Evolutionary conservation across 352 stramenopile genomes (phyloP), one percentile per base, ranked within the genome.

Genomic region (Elongisporangium undulatum): DNA sequence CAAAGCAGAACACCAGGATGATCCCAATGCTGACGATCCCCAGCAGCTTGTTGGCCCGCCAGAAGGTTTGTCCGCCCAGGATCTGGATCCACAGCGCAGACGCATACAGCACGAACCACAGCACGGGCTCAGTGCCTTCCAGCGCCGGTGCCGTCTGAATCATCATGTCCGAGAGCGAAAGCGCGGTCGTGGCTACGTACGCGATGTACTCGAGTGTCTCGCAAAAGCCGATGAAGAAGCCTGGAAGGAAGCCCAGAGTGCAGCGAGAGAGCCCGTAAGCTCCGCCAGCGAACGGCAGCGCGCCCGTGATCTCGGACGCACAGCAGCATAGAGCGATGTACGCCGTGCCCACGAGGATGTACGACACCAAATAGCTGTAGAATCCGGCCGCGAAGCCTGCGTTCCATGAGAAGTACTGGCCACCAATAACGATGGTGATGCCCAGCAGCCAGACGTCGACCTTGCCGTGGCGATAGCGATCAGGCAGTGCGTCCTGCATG

Each of bases 181-280:
- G 34, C 34, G 34, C 34, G 34, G 34, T 45, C 34, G 34, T 19
- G 51, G 20, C 17, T 9, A 39, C 51, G 51, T 20, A 38, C 10
- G 20, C 20, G 23, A 56, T 56, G 20, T 56, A 21, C 20, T 56
- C 22, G 15, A 56, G 20, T 4, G 20, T 19, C 34, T 59, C 22
- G 17, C 34, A 51, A 24, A 52, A 39, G 48, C 34, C 45, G n/a
- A 59, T 26, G n/a, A 59, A 23, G 15, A 45, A 45, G 34, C 34
- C 34, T 17, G 34, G 34, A 45, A 45, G 34, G 12, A 45, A 45
- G 34, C 34, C 34, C 34, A 45, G 10, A 45, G 34, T 45, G 12
- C 34, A 45, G 34, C 34, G 34, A 45, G 34, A 45, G 34, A 45
- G 34, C 17, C 34, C 34, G 34, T 45, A 45, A 17, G 34, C 34